Evolutionary conservation across 805 yeast genomes (phyloP), one percentile per base, ranked within the genome.

Genomic region (Kodamaea nitidulidarum): DNA sequence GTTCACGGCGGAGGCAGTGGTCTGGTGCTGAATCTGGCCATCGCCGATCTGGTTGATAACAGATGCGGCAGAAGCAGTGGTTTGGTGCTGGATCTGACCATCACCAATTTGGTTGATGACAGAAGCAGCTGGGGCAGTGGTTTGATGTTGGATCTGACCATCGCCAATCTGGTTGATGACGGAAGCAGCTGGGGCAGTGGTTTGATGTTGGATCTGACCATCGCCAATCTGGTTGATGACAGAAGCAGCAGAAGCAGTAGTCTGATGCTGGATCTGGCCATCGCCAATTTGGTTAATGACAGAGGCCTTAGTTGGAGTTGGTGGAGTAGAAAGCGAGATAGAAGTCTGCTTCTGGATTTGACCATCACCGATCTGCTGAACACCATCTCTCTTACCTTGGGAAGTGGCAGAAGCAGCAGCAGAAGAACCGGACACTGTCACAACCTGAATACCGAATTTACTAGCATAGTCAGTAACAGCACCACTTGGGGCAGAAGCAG

Each of bases 361-460:
- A 54, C 83, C 83, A 49, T 78, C 84, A 50, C 72, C 71, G 44
- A 78, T 47, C 28, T 47, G 50, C 36, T 39, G 36, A 5, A 38
- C 49, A 35, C 71, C 73, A 43, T 60, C 44, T 39, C 61, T 24
- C 36, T 41, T 21, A 21, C 38, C 42, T 24, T 71, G 47, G 18
- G 68, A 56, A 22, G 68, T 65, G 43, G 75, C 43, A 31, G 71
- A 48, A 45, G 84, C 74, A 15, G 36, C 17, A 33, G 31, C 21
- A 9, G 37, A 20, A 24, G 24, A 14, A 7, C 11, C 20, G 17
- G 32, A 30, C 8, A 30, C 21, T 4, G 36, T 38, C 20, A 37
- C 35, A 10, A 37, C 31, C 24, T 37, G 35, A 12, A 37, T 37
- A 24, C 40, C 40, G 17, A 37, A 37, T 31, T 31, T 24, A 32